Evolutionary conservation across 23 red algal genomes (phyloP), one percentile per base, ranked within the genome.

Genomic region (Cyanidioschyzon merolae): DNA sequence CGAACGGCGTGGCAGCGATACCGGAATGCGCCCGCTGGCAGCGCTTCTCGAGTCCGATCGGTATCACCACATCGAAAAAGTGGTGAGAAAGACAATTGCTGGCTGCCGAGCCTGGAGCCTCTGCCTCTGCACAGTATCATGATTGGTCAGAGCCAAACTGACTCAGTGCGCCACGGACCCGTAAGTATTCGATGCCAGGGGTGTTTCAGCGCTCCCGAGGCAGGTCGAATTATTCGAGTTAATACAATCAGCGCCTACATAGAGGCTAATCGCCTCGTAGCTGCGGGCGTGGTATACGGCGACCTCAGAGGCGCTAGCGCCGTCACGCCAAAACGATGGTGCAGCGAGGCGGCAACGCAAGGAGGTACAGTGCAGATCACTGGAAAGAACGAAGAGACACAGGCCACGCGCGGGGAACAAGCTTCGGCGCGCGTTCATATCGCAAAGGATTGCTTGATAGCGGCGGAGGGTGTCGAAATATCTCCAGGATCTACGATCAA

Each of bases 191-290:
- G 63, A 7, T 71, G 63, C 30, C 32, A 71, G n/a, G 63, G n/a
- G 16, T 54, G 45, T 21, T 71, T 32, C 32, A 12, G 12, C 2
- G 12, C 63, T 17, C 63, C 63, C 2, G n/a, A 71, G 7, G 12
- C 12, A 27, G n/a, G n/a, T 7, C 32, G n/a, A 7, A 7, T 71
- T 7, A 3, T 71, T 7, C 63, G 78, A 58, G 50, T 81, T 17
- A 67, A 81, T 31, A 81, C 78, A 35, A 71, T 81, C 34, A 34
- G 59, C 27, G 40, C 36, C 41, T 81, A 81, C 59, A 29, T 39
- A 35, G 45, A 81, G 68, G 78, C 68, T 0, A 81, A 81, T 59
- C 63, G 63, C 7, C 63, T 32, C 12, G 63, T 71, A 27, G 63
- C 63, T 3, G 32, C n/a, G 2, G 63, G 63, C 32, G 29, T 71